Evolutionary conservation across 768 basidiomycete genomes (phyloP), one percentile per base, ranked within the genome.

Genomic region (Boletus patriciae): DNA sequence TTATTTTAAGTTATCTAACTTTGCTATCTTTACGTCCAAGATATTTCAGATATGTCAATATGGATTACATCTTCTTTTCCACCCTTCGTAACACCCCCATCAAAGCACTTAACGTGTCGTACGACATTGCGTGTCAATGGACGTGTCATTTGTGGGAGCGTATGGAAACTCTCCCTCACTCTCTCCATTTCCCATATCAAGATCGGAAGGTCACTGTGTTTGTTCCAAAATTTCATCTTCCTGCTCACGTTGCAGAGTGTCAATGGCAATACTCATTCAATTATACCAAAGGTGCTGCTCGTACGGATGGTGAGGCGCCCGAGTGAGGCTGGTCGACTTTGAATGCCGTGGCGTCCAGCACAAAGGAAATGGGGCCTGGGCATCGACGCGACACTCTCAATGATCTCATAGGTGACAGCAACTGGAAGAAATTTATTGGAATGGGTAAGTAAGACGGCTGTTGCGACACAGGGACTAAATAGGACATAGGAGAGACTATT

Each of bases 181-280:
- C 10, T 2, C 33, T 11, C 33, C 33, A 33, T 33, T 33, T 33
- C 11, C 33, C 33, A 33, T 11, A 2, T 11, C 12, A 15, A 3
- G 33, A 33, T 4, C 11, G 4, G 10, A 33, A 4, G 10, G 33
- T 33, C 33, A 12, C 4, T 33, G 7, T 48, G 11, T 41, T 71
- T 3, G 57, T 80, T 3, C 78, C 76, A 0, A 72, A 73, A 40
- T 77, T 75, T 52, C 79, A 80, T 25, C 63, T 78, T 16, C 62
- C 66, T 3, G 72, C 62, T 0, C 78, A 80, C 44, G 60, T 63
- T 1, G 31, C 61, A 0, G 23, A 56, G 4, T 77, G 76, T 46
- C 71, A 72, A 8, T 54, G 50, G 16, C 50, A 51, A 3, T 77
- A 63, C 45, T 73, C 66, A 2, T 59, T 79, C 15, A 73, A 71